Conservation (phyloP, 2,329 filamentous ascomycete species). For the Hymenoscyphus albidus region DNA sequence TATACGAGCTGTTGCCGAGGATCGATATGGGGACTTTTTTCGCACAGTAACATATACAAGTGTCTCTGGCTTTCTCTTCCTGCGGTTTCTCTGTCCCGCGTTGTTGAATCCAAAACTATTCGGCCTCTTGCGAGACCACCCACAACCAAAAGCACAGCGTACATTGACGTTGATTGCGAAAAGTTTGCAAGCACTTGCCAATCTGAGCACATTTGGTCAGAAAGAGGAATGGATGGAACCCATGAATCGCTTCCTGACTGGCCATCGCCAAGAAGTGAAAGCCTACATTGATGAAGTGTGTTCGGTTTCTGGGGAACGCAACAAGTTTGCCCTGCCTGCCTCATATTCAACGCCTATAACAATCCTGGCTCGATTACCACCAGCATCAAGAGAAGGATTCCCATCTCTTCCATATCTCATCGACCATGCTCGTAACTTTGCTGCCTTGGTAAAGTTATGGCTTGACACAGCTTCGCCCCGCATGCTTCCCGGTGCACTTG, state of each 20-base stretch:
- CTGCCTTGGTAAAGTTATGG: slow-evolving; percentile 79
- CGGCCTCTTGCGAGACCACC: slow-evolving; percentile 77
- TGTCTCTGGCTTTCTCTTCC: slow-evolving; percentile 89
- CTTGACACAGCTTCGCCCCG: slow-evolving; percentile 47
- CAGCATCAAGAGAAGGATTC: slow-evolving; percentile 83
- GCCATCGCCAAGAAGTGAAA: slow-evolving; percentile 76
- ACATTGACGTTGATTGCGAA: slow-evolving; percentile 92
- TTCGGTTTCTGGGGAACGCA: slow-evolving; percentile 69
- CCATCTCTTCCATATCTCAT: slow-evolving; percentile 90
- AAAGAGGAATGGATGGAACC: slow-evolving; percentile 99
- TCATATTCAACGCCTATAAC: slow-evolving; percentile 91
- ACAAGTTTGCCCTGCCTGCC: slow-evolving; percentile 64
- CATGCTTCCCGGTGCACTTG: slow-evolving; percentile 18
- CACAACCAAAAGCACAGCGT: slow-evolving; percentile 75
- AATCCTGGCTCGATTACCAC: slow-evolving; percentile 77
- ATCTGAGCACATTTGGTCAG: slow-evolving; percentile 85
- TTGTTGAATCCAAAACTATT: slow-evolving; percentile 94
- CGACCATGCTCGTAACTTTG: slow-evolving; percentile 81
- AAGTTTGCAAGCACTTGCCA: slow-evolving; percentile 83
- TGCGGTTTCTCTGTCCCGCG: slow-evolving; percentile 94
- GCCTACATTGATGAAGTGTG: slow-evolving; percentile 84
- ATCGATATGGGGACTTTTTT: slow-evolving; percentile 89
- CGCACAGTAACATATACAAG: slow-evolving; percentile 89
- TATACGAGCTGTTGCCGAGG: slow-evolving; percentile 86
- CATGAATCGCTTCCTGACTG: slow-evolving; percentile 83